phyloP scores from a whole-genome alignment of 2,329 filamentous ascomycete genomes.

The Colletotrichum echinochloae region DNA sequence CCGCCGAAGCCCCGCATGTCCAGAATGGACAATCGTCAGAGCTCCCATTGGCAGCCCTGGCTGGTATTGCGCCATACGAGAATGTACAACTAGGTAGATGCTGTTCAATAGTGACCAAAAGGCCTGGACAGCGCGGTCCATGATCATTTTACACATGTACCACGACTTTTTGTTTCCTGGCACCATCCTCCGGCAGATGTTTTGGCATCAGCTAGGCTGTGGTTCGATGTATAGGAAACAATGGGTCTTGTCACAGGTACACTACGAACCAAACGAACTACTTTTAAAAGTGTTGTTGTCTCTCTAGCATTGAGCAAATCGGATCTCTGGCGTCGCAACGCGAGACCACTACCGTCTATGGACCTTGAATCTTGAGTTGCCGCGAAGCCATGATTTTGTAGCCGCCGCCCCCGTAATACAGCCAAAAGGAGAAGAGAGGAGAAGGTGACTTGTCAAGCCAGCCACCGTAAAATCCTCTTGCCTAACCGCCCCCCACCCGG shows the following conservation, averaged over 20 bases:
- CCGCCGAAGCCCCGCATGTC: neutral
- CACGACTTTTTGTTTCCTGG: neutral
- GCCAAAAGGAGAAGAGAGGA: constrained; percentile 1
- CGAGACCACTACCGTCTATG: constrained; percentile 22
- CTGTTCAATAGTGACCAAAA: neutral
- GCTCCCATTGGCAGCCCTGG: neutral
- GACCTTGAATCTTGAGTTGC: constrained; percentile 9
- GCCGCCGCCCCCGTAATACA: neutral
- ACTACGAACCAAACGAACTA: neutral
- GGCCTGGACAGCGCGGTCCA: neutral
- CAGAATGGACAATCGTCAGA: neutral
- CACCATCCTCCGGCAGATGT: no score
- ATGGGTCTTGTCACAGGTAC: no score
- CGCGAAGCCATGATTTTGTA: constrained; percentile 5
- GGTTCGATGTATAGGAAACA: neutral
- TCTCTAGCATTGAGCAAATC: constrained; percentile 6
- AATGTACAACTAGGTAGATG: neutral
- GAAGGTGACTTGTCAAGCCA: neutral
- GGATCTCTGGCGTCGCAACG: constrained; percentile 6
- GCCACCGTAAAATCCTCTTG: neutral
- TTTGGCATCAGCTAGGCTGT: neutral
- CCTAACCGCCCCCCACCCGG: neutral
- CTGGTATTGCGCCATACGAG: neutral
- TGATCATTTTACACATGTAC: neutral
- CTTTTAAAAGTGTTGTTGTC: neutral